Evolutionary conservation across 306 rosid species (phyloP), one percentile per base, ranked within the genome.

Genomic region (Prunus salicina): DNA sequence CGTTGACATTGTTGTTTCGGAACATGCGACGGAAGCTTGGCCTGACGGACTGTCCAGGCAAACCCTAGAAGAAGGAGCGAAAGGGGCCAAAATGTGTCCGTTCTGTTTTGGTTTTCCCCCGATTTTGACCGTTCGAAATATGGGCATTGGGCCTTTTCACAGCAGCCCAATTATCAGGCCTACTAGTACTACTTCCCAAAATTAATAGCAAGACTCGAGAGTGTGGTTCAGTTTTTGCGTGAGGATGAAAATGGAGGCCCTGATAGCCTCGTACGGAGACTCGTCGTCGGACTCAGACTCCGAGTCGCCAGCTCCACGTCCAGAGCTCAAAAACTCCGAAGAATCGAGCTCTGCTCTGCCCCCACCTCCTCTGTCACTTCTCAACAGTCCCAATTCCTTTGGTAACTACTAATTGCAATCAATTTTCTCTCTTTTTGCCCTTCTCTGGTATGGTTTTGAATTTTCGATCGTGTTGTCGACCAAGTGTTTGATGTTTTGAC

Each of bases 211-310:
- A 27, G 50, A 18, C 0, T 34, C 43, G 43, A 34, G 43, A 14
- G 13, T 9, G 8, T 14, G 15, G 61, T 47, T 50, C 56, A n/a
- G 41, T 15, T 49, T 50, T 15, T 1, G 25, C 41, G 13, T 18
- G 66, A 65, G 64, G 38, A n/a, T n/a, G 45, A 15, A 20, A 49
- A 95, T 92, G 97, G 97, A 95, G 46, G 96, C 97, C 64, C 65
- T 92, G 79, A 79, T 58, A 67, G 84, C 91, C 24, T 86, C 92
- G 27, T 94, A 92, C 73, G 96, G 96, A 22, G 90, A 84, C 78
- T 73, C 78, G 20, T 85, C 88, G 45, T 93, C 97, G 60, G 93
- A 86, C 67, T 81, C 94, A 0, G 96, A 86, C 74, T 69, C 82
- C 20, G 93, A 92, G 49, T 75, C 86, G 27, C 58, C 30, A 2